Base-by-base conservation (phyloP, 768 basidiomycete species). In the Amanita pseudoporphyria region DNA sequence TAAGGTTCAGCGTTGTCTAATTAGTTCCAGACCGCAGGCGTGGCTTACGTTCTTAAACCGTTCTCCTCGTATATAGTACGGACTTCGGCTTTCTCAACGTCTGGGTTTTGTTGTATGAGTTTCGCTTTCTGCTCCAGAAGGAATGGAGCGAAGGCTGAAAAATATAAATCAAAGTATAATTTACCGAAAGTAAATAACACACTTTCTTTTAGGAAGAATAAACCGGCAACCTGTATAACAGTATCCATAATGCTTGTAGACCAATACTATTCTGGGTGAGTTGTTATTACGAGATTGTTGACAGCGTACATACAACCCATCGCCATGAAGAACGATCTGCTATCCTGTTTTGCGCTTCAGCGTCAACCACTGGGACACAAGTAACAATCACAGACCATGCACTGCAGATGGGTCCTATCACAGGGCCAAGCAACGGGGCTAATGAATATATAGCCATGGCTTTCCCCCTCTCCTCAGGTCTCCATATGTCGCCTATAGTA, bases 201-300 rank as follows among this genome's bases (percentile, higher is more conserved):
- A 83, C 82, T 83, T 71, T 87, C 84, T 65, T 69, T 70, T 3
- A 87, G 68, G 51, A 65, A 75, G 28, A 83, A 63, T 0, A 84
- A 6, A 1, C 84, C 83, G 1, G 73, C 53, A 0, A 74, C 41
- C 57, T 86, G 83, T 30, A 87, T 60, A 24, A 60, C 53, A 0
- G 66, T 78, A 52, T 77, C 79, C 0, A 73, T 67, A 32, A 84
- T 80, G 28, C 69, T 76, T 3, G 80, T 81, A 0, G 81, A 74
- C 77, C 82, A 84, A 60, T 86, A 87, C 73, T 79, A 54, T 35
- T 33, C 51, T 40, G 12, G 14, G 38, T 47, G 21, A 41, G 42
- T 6, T 14, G 7, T 41, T 1, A 2, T 31, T 16, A n/a, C n/a
- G 2, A 18, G 19, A 22, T 13, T 18, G 28, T 14, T n/a, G 10